Percentiles rank a stretch among this genome's conserved stretches.
These are phyloP conservation scores for Ascochyta rabiei DNA, from an alignment of 2,329 filamentous ascomycete species.

Conservation along the genomic window DNA sequence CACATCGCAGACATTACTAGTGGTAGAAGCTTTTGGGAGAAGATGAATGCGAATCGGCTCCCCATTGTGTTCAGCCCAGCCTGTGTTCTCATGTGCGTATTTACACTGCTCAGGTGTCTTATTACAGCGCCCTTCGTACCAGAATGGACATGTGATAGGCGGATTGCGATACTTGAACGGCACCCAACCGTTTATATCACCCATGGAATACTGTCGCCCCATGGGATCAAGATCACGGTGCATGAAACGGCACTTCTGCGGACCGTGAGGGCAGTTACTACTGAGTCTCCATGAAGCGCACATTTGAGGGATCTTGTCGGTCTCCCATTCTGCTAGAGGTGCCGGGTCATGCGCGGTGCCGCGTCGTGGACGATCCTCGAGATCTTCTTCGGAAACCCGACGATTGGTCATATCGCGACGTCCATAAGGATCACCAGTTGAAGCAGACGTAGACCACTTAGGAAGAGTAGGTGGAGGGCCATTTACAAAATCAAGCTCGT, in stretches of 20 bases:
- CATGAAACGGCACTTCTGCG: slow-evolving; percentile 33
- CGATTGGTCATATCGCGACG: slow-evolving; percentile 31
- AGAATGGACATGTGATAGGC: slow-evolving; percentile 38
- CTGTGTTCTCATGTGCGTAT: slow-evolving; percentile 42
- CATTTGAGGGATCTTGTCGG: slow-evolving; percentile 35
- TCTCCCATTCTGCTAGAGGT: slow-evolving; percentile 29
- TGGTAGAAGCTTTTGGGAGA: neutral
- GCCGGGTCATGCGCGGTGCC: neutral
- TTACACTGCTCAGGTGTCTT: slow-evolving; percentile 29
- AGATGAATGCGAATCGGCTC: neutral
- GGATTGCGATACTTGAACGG: slow-evolving; percentile 35
- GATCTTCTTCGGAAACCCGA: slow-evolving; percentile 18
- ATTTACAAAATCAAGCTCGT: slow-evolving; percentile 34
- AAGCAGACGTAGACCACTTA: neutral
- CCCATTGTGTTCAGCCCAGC: slow-evolving; percentile 12
- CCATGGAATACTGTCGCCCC: slow-evolving; percentile 24
- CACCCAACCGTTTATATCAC: slow-evolving; percentile 23
- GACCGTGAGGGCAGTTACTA: slow-evolving; percentile 24
- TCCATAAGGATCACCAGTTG: slow-evolving; percentile 28
- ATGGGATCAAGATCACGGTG: slow-evolving; percentile 31
- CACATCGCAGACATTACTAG: neutral
- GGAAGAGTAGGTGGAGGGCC: slow-evolving; percentile 14
- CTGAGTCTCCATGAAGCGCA: slow-evolving; percentile 39
- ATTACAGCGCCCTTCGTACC: slow-evolving; percentile 28
- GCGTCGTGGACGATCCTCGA: slow-evolving; percentile 8